These are phyloP conservation scores for Pseudogymnoascus destructans DNA, from an alignment of 2,329 filamentous ascomycete species.

Conservation along the genomic window DNA sequence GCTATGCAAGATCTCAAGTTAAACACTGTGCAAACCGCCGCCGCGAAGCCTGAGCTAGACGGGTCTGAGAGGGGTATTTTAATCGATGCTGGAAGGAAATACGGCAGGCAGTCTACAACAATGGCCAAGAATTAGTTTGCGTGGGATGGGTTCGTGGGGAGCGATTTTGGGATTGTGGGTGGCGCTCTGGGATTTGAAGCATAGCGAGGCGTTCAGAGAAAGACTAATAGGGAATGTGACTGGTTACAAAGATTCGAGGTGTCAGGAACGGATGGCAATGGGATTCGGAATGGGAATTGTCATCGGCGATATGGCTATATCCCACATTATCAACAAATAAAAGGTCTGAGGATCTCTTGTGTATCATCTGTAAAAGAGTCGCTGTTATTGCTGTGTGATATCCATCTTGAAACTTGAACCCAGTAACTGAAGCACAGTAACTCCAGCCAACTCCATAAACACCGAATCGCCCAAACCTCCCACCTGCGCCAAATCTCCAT, in stretches of 20 bases:
- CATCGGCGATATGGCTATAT: neutral
- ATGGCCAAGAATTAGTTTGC: slow-evolving; percentile 16
- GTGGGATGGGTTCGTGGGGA: neutral
- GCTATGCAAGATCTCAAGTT: slow-evolving; percentile 42
- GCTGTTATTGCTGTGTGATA: neutral
- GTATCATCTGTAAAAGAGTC: neutral
- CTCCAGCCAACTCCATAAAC: neutral
- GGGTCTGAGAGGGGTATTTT: slow-evolving; percentile 49
- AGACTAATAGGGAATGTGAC: neutral
- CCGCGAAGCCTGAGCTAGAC: slow-evolving; percentile 29
- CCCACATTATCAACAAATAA: neutral
- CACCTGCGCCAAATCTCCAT: neutral
- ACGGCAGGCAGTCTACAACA: slow-evolving; percentile 33
- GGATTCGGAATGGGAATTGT: neutral
- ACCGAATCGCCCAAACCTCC: neutral
- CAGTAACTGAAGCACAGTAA: neutral
- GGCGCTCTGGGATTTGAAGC: neutral
- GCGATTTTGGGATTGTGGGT: neutral
- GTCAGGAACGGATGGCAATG: neutral
- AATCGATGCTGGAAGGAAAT: slow-evolving; percentile 43
- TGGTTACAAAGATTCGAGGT: neutral
- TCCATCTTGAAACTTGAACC: neutral
- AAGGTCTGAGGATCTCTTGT: neutral
- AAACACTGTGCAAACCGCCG: slow-evolving; percentile 17
- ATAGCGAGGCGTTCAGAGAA: slow-evolving; percentile 5